Conservation (phyloP, 306 rosid genomes). For the Styphnolobium japonicum region DNA sequence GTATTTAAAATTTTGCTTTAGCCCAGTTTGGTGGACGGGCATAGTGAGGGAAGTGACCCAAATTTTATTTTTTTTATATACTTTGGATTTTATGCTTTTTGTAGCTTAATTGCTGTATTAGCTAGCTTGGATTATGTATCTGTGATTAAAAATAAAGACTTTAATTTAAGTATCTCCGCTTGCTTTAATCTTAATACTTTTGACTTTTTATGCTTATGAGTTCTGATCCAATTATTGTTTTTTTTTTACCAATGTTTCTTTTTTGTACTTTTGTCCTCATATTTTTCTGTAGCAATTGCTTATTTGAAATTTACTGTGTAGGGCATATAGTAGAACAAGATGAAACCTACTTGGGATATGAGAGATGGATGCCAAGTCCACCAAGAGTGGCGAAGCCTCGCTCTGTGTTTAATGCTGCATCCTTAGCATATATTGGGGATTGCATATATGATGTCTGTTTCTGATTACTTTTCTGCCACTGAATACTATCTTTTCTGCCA, state of each 20-base stretch:
- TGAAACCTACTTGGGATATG: conserved; percentile 68
- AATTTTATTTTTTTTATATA: too few relatives aligned
- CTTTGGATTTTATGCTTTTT: too few relatives aligned
- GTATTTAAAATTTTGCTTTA: not conserved
- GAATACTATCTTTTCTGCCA: not conserved
- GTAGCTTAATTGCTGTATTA: too few relatives aligned
- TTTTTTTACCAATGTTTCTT: too few relatives aligned
- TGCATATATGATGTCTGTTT: conserved; percentile 79
- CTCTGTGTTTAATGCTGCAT: conserved; percentile 68
- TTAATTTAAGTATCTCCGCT: too few relatives aligned
- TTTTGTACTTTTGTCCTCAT: too few relatives aligned
- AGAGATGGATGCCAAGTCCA: conserved; percentile 80
- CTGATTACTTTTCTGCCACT: not conserved
- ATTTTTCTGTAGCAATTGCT: too few relatives aligned
- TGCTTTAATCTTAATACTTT: too few relatives aligned
- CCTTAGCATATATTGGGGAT: conserved; percentile 83
- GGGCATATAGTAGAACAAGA: conserved; percentile 26
- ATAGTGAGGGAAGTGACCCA: not conserved
- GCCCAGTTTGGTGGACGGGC: not conserved
- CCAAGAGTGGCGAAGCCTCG: conserved; percentile 86
- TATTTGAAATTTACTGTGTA: not conserved
- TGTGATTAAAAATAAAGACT: too few relatives aligned
- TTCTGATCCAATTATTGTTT: too few relatives aligned
- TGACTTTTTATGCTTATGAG: too few relatives aligned
- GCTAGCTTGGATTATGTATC: too few relatives aligned